These are phyloP conservation scores for Pythium folliculosum DNA, from an alignment of 352 stramenopile species.

Conservation along the genomic window DNA sequence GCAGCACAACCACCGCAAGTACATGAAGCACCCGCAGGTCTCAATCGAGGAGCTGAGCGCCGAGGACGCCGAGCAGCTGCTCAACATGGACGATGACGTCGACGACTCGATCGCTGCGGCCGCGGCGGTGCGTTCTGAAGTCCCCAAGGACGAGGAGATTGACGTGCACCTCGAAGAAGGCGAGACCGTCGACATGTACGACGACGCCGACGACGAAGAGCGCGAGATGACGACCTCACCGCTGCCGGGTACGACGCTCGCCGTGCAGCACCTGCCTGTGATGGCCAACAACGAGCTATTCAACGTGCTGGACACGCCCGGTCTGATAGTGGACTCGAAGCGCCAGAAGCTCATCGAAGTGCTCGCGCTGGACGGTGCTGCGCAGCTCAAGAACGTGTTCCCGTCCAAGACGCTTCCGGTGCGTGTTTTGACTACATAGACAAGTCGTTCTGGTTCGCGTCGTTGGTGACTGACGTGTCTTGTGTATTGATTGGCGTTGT, in stretches of 20 bases:
- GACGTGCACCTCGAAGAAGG: conserved; percentile 56
- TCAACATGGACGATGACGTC: conserved; percentile 52
- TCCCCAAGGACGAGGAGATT: conserved; percentile 18
- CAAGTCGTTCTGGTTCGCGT: too few relatives aligned
- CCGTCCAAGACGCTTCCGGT: conserved; percentile 75
- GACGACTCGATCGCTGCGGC: conserved; percentile 22
- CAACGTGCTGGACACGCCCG: conserved; percentile 82
- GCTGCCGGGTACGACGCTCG: conserved; percentile 90
- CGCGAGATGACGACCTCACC: conserved; percentile 87
- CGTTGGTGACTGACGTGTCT: too few relatives aligned
- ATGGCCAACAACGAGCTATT: conserved; percentile 81
- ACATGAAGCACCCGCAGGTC: conserved; percentile 75
- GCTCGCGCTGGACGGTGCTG: conserved; percentile 61
- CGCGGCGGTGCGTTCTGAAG: conserved; percentile 14
- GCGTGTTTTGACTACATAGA: too few relatives aligned
- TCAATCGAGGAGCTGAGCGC: conserved; percentile 52
- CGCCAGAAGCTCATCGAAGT: conserved; percentile 80
- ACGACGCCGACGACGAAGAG: conserved; percentile 64
- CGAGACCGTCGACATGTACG: conserved; percentile 67
- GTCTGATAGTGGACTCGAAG: conserved; percentile 76
- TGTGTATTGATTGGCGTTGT: not conserved
- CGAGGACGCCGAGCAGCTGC: conserved; percentile 42
- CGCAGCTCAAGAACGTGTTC: conserved; percentile 77
- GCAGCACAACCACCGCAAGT: conserved; percentile 87
- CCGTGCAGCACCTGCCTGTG: conserved; percentile 75